These are phyloP conservation scores for Metarhizium brunneum DNA, from an alignment of 2,329 filamentous ascomycete genomes.

Conservation along the genomic window DNA sequence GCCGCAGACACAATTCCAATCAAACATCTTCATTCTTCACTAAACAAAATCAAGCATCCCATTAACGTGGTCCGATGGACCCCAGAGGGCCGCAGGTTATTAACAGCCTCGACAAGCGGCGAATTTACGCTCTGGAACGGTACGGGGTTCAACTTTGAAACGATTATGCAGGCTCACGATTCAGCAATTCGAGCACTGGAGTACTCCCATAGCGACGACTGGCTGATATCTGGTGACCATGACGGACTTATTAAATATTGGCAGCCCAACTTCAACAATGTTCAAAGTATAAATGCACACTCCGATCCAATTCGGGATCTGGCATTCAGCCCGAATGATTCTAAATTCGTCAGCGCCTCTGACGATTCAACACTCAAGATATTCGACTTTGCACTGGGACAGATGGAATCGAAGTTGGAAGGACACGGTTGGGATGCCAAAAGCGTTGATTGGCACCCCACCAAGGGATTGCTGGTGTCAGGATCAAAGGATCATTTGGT, in stretches of 20 bases:
- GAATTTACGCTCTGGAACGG: constrained; percentile 99
- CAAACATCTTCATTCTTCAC: constrained; percentile 94
- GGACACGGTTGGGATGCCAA: constrained; percentile 99
- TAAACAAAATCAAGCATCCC: constrained; percentile 97
- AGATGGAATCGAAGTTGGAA: constrained; percentile 72
- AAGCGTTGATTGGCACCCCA: constrained; percentile 94
- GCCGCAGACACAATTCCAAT: constrained; percentile 83
- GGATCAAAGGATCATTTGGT: constrained; percentile 96
- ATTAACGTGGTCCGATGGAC: constrained; percentile 98
- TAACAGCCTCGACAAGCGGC: constrained; percentile 91
- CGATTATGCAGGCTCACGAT: constrained; percentile 97
- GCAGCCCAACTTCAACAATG: constrained; percentile 98
- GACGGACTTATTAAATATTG: constrained; percentile 96
- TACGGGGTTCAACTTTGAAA: constrained; percentile 98
- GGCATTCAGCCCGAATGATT: constrained; percentile 86
- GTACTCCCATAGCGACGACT: constrained; percentile 94
- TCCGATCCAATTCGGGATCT: constrained; percentile 83
- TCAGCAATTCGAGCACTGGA: constrained; percentile 71
- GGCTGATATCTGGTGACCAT: constrained; percentile 92
- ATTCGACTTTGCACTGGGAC: constrained; percentile 85
- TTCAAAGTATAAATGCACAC: constrained; percentile 88
- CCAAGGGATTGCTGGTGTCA: constrained; percentile 86
- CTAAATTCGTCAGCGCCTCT: constrained; percentile 92
- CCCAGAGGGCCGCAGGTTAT: constrained; percentile 79
- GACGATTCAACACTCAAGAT: constrained; percentile 93